These are phyloP conservation scores for Poa pratensis DNA, from an alignment of 176 grass and related monocot genomes.

Conservation along the genomic window DNA sequence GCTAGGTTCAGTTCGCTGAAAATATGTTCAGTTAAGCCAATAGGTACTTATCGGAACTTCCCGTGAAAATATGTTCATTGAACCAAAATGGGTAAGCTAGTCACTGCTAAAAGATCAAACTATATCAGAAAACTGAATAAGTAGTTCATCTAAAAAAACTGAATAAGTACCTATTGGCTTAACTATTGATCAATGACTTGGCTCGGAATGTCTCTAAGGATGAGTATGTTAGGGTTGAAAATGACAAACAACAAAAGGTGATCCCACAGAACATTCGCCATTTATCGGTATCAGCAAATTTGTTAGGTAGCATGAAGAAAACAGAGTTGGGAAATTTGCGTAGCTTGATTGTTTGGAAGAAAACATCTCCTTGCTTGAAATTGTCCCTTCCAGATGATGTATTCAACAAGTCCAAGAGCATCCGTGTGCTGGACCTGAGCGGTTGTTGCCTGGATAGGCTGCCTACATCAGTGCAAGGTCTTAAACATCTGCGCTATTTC, in stretches of 20 bases:
- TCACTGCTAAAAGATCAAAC: too few species aligned
- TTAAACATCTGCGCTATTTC: constrained; percentile 61
- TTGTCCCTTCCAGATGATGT: constrained; percentile 41
- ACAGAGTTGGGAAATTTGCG: constrained; percentile 47
- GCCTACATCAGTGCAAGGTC: constrained; percentile 35
- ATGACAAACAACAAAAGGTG: constrained; percentile 18
- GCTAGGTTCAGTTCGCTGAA: too few species aligned
- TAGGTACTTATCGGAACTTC: too few species aligned
- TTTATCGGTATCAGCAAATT: constrained; percentile 39
- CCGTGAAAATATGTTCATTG: too few species aligned
- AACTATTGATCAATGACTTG: constrained; percentile 62
- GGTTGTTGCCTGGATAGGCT: constrained; percentile 49
- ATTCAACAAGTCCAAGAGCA: constrained; percentile 50
- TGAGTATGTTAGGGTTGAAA: constrained; percentile 57
- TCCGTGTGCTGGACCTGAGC: constrained; percentile 56
- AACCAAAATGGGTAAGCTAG: too few species aligned
- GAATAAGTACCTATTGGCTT: too few species aligned
- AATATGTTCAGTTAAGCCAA: too few species aligned
- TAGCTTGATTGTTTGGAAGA: constrained; percentile 50
- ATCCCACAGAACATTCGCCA: constrained; percentile 54
- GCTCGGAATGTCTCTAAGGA: constrained; percentile 56
- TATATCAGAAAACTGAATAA: too few species aligned
- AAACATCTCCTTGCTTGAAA: constrained; percentile 33
- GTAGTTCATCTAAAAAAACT: too few species aligned
- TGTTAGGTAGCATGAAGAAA: constrained; percentile 31